Conservation (phyloP, 2,329 filamentous ascomycete genomes). For the Trichoderma aggressivum region DNA sequence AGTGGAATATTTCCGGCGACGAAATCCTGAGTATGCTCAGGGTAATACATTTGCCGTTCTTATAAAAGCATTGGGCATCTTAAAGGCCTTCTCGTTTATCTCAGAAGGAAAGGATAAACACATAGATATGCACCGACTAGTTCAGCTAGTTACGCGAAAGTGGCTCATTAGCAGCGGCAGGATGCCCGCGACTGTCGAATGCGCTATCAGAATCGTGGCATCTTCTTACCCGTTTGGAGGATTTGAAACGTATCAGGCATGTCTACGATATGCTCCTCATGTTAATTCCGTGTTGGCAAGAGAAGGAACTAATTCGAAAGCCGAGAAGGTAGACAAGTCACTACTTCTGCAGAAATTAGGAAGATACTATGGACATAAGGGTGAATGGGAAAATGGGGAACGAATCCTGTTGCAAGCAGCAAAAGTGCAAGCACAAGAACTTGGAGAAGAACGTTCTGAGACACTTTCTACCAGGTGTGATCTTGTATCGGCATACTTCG, state of each 20-base stretch:
- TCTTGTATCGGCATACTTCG: background rate
- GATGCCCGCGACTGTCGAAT: background rate
- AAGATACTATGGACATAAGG: fast-evolving
- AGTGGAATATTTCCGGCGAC: background rate
- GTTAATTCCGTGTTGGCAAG: background rate
- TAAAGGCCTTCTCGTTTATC: slow-evolving; percentile 30
- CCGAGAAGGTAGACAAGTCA: background rate
- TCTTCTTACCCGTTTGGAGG: background rate
- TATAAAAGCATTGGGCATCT: slow-evolving; percentile 24
- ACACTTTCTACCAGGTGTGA: background rate
- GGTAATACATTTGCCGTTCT: background rate
- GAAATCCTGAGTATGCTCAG: background rate
- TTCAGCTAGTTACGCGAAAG: slow-evolving; percentile 33
- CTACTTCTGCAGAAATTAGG: background rate
- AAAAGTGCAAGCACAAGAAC: background rate
- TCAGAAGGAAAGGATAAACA: slow-evolving; percentile 18
- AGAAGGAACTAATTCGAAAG: background rate
- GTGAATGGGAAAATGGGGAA: background rate
- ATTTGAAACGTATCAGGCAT: background rate
- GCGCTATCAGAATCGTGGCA: background rate
- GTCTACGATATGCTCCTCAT: background rate
- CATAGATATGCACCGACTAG: slow-evolving; percentile 33
- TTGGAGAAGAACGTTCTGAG: background rate
- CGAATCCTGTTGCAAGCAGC: background rate
- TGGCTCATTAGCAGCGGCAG: slow-evolving; percentile 24